Evolutionary conservation across 306 rosid genomes (phyloP).

Genomic region (Lathyrus tuberosus): DNA sequence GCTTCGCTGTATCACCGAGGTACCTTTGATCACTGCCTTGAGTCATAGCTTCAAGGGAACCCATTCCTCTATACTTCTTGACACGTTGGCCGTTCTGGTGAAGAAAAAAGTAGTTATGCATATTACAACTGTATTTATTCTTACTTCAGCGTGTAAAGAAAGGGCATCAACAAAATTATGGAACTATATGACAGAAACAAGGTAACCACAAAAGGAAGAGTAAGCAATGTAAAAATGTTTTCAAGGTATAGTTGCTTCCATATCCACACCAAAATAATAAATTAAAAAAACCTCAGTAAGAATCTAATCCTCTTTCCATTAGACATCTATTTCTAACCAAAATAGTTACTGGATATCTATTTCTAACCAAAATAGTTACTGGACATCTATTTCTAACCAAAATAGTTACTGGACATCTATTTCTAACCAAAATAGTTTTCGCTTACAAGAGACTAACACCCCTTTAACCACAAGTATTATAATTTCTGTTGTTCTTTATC

Average conservation of each 20-base stretch:
- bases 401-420: background rate
- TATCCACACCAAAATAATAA: background rate
- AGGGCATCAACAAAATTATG: conserved; percentile 1
- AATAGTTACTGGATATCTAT: background rate
- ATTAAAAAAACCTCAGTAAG: background rate
- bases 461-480: background rate
- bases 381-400: background rate
- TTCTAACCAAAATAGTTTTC: background rate
- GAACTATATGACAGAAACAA: conserved; percentile 27
- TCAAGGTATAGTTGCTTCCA: background rate
- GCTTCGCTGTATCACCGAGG: conserved; percentile 80
- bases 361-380: background rate
- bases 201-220: conserved; percentile 3
- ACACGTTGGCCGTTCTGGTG: conserved; percentile 75
- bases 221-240: background rate
- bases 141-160: conserved; percentile 21
- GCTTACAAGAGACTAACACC: background rate
- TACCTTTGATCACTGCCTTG: conserved; percentile 93
- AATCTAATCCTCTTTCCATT: background rate
- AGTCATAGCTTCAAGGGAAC: conserved; percentile 96
- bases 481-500: conserved; percentile 2
- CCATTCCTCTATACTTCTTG: conserved; percentile 93
- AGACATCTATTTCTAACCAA: background rate
- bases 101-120: conserved; percentile 31
- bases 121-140: conserved; percentile 23